A percentile compares a stretch with the other conserved stretches of the same genome.
Conservation (phyloP, 164 flowering plant species). For the Berberis thunbergii region DNA sequence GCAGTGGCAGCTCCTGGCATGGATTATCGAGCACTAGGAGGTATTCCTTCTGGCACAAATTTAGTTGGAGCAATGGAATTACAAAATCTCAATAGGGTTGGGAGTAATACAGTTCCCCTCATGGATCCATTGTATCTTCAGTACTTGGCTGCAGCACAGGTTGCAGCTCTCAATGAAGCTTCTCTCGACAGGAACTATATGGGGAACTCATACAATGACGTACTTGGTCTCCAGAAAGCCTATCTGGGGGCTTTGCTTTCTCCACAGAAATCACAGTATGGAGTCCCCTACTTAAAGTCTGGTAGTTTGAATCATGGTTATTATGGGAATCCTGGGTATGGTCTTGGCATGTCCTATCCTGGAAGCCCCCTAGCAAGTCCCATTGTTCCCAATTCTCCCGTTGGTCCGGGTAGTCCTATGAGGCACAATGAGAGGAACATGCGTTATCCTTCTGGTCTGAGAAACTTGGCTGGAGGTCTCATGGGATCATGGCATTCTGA, state of each 20-base stretch:
- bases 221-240: slow-evolving; percentile 62
- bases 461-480: slow-evolving; percentile 51
- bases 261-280: slow-evolving; percentile 62
- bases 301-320: slow-evolving; percentile 48
- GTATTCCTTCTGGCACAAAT: slow-evolving; percentile 37
- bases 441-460: slow-evolving; percentile 49
- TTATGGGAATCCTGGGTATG: slow-evolving; percentile 57
- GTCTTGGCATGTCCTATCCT: slow-evolving; percentile 62
- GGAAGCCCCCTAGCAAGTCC: slow-evolving; percentile 29
- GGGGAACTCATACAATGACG: slow-evolving; percentile 43
- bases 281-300: slow-evolving; percentile 39
- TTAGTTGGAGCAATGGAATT: slow-evolving; percentile 46
- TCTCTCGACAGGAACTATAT: slow-evolving; percentile 39
- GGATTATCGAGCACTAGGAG: slow-evolving; percentile 48
- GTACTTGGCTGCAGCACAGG: slow-evolving; percentile 55
- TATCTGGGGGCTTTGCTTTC: slow-evolving; percentile 50
- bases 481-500: slow-evolving; percentile 64
- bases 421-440: slow-evolving; percentile 55
- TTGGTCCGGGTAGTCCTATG: slow-evolving; percentile 65
- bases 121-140: slow-evolving; percentile 69
- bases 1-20: slow-evolving; percentile 43
- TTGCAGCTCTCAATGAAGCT: slow-evolving; percentile 46
- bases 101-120: slow-evolving; percentile 35
- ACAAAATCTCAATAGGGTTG: slow-evolving; percentile 40
- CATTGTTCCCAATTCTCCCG: slow-evolving; percentile 50